Conservation (phyloP, 2,329 filamentous ascomycete genomes). For the Colletotrichum sp. region DNA sequence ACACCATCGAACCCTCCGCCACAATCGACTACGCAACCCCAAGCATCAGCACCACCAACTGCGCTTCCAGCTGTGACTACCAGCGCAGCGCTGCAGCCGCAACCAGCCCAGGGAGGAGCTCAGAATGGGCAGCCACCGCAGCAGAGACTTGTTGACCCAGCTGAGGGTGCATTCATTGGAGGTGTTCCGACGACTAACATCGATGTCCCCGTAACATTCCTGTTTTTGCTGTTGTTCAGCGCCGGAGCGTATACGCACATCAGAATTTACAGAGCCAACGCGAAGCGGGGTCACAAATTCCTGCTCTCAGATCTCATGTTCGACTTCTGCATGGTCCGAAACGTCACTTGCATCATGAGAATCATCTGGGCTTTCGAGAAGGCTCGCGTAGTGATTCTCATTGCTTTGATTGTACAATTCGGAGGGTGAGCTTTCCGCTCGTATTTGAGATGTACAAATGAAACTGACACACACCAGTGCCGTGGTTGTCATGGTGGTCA, state of each 20-base stretch:
- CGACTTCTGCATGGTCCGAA: conserved; percentile 41
- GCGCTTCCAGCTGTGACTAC: conserved; percentile 11
- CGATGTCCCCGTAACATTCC: conserved; percentile 26
- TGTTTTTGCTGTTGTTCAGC: conserved; percentile 30
- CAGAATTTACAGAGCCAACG: conserved; percentile 30
- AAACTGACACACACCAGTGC: conserved; percentile 38
- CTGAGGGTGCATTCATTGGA: conserved; percentile 5
- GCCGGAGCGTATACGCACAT: conserved; percentile 29
- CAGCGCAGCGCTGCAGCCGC: not conserved
- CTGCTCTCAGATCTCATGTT: conserved; percentile 40
- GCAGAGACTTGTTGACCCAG: not conserved
- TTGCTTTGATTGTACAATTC: conserved; percentile 39
- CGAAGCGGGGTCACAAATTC: conserved; percentile 41
- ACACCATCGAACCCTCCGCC: not conserved
- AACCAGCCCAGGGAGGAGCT: not conserved
- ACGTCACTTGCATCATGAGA: conserved; percentile 37
- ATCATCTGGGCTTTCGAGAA: conserved; percentile 37
- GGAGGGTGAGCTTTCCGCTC: conserved; percentile 29
- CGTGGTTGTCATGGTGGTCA: conserved; percentile 38
- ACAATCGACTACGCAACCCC: not conserved
- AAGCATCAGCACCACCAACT: not conserved
- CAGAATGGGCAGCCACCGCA: not conserved
- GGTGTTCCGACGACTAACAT: conserved; percentile 13
- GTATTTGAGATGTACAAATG: conserved; percentile 20
- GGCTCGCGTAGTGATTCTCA: conserved; percentile 32